Base-by-base conservation (phyloP, 106 monocot genomes). In the Dendrobium catenatum region DNA sequence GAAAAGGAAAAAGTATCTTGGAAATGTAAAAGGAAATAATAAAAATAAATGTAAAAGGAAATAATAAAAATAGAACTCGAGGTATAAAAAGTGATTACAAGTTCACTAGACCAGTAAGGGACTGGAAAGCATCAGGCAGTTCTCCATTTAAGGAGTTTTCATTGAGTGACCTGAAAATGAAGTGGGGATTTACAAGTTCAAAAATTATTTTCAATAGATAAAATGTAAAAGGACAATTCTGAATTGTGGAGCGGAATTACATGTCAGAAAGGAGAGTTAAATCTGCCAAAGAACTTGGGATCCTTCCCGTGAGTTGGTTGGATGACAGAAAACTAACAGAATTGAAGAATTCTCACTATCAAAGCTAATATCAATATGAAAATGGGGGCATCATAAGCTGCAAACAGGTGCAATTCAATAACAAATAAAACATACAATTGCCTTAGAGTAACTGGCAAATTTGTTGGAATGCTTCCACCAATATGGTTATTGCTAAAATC, bases 401-500 rank as follows among this genome's bases (percentile, higher is more conserved):
- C 70, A 15, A 70, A 70, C 16, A 0, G 18, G 46, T 40, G 26
- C 22, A 31, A 68, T 77, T 58, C 40, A 68, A 78, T 29, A 81
- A 78, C 55, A 15, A 66, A 74, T 40, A 33, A n/a, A 18, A 79
- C 93, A 75, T 99, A 99, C 98, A 99, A 89, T 64, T 79, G 76
- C 76, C 80, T 83, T 77, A 99, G 40, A 24, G 95, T 95, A 76
- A 76, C 22, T 73, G 98, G 98, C 56, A 94, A 79, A 79, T 85
- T 90, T 49, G 88, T 86, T 68, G 98, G 95, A 83, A 99, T 91
- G 48, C 49, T 88, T 66, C 95, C 98, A 58, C 98, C 90, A 78
- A 99, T 93, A 77, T 88, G 90, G 49, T 99, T 95, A 84, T 93
- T 91, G 89, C 98, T 99, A 43, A 99, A 83, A 85, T 95, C 90